These are phyloP conservation scores for Candida ascalaphidarum DNA, from an alignment of 805 yeast genomes.

Conservation along the genomic window DNA sequence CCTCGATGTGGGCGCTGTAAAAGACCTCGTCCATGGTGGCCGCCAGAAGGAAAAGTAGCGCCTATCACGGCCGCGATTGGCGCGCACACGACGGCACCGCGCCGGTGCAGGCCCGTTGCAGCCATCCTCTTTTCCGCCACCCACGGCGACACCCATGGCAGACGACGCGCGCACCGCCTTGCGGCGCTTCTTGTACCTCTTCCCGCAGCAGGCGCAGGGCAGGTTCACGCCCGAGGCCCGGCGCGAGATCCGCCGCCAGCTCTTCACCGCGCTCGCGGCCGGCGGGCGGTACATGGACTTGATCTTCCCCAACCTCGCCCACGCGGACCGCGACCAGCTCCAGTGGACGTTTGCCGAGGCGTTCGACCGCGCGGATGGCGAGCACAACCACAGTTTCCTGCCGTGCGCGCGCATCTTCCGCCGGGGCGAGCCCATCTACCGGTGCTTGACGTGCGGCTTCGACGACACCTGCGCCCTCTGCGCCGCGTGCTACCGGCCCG, in stretches of 20 bases:
- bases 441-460: constrained; percentile 66
- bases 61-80: neutral
- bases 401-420: constrained; percentile 69
- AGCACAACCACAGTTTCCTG: constrained; percentile 47
- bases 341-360: constrained; percentile 10
- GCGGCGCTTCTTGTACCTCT: no score
- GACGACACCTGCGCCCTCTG: constrained; percentile 86
- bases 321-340: neutral
- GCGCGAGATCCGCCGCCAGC: constrained; percentile 28
- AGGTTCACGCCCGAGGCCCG: constrained; percentile 19
- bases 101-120: neutral
- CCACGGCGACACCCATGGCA: no score
- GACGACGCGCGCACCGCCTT: no score
- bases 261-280: constrained; percentile 35
- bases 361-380: constrained; percentile 23
- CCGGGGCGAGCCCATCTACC: constrained; percentile 74
- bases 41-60: no score
- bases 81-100: neutral
- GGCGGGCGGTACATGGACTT: constrained; percentile 29
- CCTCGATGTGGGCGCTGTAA: constrained; percentile 20
- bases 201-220: constrained; percentile 27
- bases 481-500: constrained; percentile 61
- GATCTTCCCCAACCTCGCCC: constrained; percentile 27
- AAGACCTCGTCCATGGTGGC: constrained; percentile 2
- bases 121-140: no score